These are phyloP conservation scores for Thyridium curvatum DNA, from an alignment of 2,329 filamentous ascomycete genomes.

Conservation along the genomic window DNA sequence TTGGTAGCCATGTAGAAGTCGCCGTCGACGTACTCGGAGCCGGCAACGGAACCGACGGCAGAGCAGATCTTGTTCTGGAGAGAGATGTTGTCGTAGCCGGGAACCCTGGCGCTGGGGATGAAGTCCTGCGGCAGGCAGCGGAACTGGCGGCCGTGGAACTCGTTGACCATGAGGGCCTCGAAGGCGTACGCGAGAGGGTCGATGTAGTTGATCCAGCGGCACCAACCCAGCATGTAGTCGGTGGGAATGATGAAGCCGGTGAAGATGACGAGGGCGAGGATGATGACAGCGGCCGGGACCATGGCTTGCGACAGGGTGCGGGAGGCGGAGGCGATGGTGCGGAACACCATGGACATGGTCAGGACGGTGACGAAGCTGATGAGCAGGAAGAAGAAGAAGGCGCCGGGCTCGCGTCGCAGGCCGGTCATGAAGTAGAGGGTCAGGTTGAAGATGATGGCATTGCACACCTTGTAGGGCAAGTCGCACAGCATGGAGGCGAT, in stretches of 20 bases:
- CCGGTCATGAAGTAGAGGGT: constrained; percentile 84
- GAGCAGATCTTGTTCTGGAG: constrained; percentile 46
- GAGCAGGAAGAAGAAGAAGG: constrained; percentile 83
- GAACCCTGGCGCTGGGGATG: constrained; percentile 31
- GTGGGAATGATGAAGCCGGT: constrained; percentile 64
- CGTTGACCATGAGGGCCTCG: constrained; percentile 75
- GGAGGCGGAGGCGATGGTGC: constrained; percentile 71
- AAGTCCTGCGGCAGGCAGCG: constrained; percentile 30
- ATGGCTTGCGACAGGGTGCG: constrained; percentile 61
- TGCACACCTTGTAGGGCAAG: constrained; percentile 74
- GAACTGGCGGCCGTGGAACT: constrained; percentile 65
- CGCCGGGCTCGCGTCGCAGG: constrained; percentile 63
- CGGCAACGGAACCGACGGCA: constrained; percentile 50
- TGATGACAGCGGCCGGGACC: constrained; percentile 53
- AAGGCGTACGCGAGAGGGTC: constrained; percentile 77
- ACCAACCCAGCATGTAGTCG: constrained; percentile 72
- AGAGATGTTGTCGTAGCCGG: constrained; percentile 28
- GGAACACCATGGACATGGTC: constrained; percentile 82
- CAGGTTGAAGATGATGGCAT: constrained; percentile 71
- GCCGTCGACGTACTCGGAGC: constrained; percentile 46
- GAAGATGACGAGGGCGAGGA: constrained; percentile 61
- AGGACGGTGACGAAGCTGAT: constrained; percentile 68
- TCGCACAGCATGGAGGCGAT: constrained; percentile 81
- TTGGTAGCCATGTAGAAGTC: constrained; percentile 47
- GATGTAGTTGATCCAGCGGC: constrained; percentile 76